phyloP scores from a whole-genome alignment of 495 filamentous ascomycete genomes.

The Parachaetomium inaequale region DNA sequence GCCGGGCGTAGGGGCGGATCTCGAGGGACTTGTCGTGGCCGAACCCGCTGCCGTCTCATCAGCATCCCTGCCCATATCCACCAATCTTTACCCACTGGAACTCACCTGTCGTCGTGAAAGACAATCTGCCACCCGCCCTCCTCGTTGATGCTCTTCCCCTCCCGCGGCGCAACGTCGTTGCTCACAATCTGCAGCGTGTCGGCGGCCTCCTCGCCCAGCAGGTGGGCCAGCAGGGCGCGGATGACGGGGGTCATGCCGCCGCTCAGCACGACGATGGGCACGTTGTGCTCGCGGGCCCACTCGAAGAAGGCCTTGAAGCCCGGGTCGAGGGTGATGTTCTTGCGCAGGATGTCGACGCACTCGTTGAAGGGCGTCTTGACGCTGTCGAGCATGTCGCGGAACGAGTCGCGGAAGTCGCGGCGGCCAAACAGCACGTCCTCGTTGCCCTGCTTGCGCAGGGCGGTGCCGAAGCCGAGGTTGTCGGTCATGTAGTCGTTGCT shows the following conservation, averaged over 20 bases:
- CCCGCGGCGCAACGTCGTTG: slow-evolving; percentile 66
- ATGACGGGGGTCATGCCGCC: slow-evolving; percentile 93
- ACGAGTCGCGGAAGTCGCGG: slow-evolving; percentile 74
- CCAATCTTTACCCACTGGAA: not conserved
- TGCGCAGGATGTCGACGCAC: slow-evolving; percentile 68
- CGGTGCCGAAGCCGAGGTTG: slow-evolving; percentile 76
- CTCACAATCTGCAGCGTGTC: slow-evolving; percentile 78
- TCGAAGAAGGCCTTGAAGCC: slow-evolving; percentile 80
- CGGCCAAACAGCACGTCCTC: slow-evolving; percentile 64
- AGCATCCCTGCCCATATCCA: slow-evolving; percentile 7
- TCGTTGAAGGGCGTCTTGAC: slow-evolving; percentile 71
- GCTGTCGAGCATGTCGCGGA: slow-evolving; percentile 83
- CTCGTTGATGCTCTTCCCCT: slow-evolving; percentile 66
- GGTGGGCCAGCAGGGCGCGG: slow-evolving; percentile 68
- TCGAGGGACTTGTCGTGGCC: slow-evolving; percentile 92
- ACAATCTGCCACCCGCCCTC: slow-evolving; percentile 81
- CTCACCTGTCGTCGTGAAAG: slow-evolving; percentile 79
- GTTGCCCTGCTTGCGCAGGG: slow-evolving; percentile 63
- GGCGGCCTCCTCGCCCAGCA: slow-evolving; percentile 68
- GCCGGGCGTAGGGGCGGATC: slow-evolving; percentile 75
- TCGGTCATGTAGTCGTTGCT: slow-evolving; percentile 96
- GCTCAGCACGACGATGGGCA: slow-evolving; percentile 87
- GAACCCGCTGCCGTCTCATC: slow-evolving; percentile 55
- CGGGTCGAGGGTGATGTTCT: slow-evolving; percentile 85
- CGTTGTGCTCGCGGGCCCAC: slow-evolving; percentile 74